phyloP scores from a whole-genome alignment of 2,329 filamentous ascomycete genomes.

The Aspergillus ibericus region DNA sequence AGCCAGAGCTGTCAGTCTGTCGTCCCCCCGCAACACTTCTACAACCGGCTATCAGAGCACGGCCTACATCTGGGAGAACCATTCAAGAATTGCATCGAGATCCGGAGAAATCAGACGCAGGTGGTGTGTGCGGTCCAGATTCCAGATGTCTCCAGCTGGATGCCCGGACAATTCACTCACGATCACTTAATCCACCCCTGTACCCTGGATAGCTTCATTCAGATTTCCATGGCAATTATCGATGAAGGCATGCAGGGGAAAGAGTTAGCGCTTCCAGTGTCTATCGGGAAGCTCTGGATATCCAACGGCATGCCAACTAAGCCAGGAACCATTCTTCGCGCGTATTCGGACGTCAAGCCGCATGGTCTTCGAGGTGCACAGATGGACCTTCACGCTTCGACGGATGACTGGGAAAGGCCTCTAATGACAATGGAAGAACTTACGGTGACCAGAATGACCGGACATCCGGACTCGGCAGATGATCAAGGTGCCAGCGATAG shows the following conservation, averaged over 20 bases:
- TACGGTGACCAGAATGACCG: background rate
- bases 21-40: too few species aligned
- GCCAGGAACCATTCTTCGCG: background rate
- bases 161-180: background rate
- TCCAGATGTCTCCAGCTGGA: background rate
- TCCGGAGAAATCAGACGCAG: background rate
- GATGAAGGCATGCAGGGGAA: background rate
- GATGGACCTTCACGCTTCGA: background rate
- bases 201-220: background rate
- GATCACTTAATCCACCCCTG: background rate
- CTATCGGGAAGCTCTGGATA: background rate
- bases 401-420: background rate
- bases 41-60: background rate
- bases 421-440: background rate
- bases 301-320: background rate
- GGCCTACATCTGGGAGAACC: background rate
- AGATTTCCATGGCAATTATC: background rate
- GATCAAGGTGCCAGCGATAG: background rate
- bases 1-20: too few species aligned
- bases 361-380: background rate
- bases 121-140: background rate
- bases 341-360: background rate
- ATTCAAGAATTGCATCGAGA: background rate
- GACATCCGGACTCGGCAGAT: too few species aligned
- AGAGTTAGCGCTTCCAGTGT: background rate